These are phyloP conservation scores for Saturnispora halmiae DNA, from an alignment of 805 yeast genomes.

Conservation along the genomic window DNA sequence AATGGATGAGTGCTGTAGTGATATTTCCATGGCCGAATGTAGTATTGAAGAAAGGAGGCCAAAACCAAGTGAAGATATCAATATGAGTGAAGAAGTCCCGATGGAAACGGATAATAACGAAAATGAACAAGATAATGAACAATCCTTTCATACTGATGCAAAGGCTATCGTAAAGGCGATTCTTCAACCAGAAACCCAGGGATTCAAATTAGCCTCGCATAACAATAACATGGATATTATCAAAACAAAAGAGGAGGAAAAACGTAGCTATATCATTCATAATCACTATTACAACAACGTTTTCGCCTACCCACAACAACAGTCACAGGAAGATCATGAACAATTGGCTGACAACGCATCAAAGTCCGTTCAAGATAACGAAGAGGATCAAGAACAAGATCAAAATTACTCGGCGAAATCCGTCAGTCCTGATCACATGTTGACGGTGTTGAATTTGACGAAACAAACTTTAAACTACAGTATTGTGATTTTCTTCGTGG, in stretches of 20 bases:
- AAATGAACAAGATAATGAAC: neutral
- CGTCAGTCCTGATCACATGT: neutral
- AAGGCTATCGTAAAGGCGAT: slow-evolving; percentile 9
- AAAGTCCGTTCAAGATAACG: no score
- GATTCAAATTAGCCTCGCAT: slow-evolving; percentile 8
- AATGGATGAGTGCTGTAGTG: neutral
- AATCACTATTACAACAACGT: slow-evolving; percentile 13
- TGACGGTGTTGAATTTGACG: neutral
- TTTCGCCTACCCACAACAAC: neutral
- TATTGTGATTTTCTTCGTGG: slow-evolving; percentile 2
- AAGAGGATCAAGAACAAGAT: no score
- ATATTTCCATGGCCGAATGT: no score
- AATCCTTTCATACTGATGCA: slow-evolving; percentile 4
- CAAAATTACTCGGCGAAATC: no score
- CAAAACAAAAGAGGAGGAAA: neutral
- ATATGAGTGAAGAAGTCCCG: no score
- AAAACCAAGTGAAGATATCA: no score
- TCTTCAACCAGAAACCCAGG: slow-evolving; percentile 13
- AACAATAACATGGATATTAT: neutral
- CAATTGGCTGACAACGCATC: no score
- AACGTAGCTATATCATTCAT: slow-evolving; percentile 12
- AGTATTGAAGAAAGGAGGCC: no score
- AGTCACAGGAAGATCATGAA: no score
- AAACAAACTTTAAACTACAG: slow-evolving; percentile 11
- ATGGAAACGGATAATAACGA: neutral